Evolutionary conservation across 805 yeast genomes (phyloP).

Genomic region (Yamadazyma insecticola): DNA sequence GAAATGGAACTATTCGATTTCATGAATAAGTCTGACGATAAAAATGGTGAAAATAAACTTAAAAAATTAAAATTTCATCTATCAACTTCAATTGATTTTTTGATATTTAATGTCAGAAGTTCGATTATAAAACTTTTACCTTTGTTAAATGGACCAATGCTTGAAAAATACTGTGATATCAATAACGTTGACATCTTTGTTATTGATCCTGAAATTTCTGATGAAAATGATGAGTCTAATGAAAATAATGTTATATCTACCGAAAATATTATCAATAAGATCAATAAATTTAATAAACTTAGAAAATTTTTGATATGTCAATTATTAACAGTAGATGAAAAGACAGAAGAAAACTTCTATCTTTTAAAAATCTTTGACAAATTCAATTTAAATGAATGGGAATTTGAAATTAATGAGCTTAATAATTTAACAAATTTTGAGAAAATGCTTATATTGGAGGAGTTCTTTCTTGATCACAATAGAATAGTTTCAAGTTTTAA

Average conservation of each 20-base stretch:
- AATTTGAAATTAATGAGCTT: constrained; percentile 5
- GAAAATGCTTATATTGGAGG: constrained; percentile 16
- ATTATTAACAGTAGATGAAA: constrained; percentile 31
- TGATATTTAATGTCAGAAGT: constrained; percentile 23
- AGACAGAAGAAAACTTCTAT: constrained; percentile 25
- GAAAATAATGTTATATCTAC: constrained; percentile 7
- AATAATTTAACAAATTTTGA: constrained; percentile 8
- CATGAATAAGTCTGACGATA: constrained; percentile 11
- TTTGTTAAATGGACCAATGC: constrained; percentile 28
- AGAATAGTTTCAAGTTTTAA: constrained; percentile 17
- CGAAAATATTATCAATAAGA: constrained; percentile 4
- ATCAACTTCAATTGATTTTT: constrained; percentile 21
- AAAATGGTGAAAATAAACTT: neutral
- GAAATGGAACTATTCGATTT: constrained; percentile 27
- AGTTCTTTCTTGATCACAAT: constrained; percentile 20
- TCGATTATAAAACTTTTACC: constrained; percentile 28
- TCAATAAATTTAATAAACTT: constrained; percentile 28
- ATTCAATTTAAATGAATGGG: constrained; percentile 8
- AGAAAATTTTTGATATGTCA: constrained; percentile 36
- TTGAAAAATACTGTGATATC: constrained; percentile 37
- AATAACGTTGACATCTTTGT: constrained; percentile 31
- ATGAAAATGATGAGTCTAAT: constrained; percentile 7
- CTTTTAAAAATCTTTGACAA: constrained; percentile 22
- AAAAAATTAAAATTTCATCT: constrained; percentile 14
- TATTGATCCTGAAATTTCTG: constrained; percentile 17